Evolutionary conservation across 768 basidiomycete genomes (phyloP).

Genomic region (Suillus plorans): DNA sequence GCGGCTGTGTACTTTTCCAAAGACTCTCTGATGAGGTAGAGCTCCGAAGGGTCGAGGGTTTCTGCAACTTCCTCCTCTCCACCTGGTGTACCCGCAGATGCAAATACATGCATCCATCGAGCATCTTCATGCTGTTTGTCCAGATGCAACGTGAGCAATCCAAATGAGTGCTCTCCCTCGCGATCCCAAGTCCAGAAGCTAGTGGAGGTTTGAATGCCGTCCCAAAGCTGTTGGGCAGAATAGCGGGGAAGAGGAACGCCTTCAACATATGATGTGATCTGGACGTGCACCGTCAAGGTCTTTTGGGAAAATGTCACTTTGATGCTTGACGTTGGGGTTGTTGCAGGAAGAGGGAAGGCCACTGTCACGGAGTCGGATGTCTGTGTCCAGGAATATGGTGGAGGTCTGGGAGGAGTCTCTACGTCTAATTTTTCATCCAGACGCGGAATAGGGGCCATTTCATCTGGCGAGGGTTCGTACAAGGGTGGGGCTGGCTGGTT

Average conservation of each 20-base stretch:
- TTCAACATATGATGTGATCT: slow-evolving; percentile 29
- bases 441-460: slow-evolving; percentile 69
- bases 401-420: slow-evolving; percentile 48
- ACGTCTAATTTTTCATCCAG: slow-evolving; percentile 54
- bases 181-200: slow-evolving; percentile 94
- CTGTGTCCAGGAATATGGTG: slow-evolving; percentile 94
- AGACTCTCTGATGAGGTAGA: slow-evolving; percentile 74
- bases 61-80: slow-evolving; percentile 77
- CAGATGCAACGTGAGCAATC: slow-evolving; percentile 78
- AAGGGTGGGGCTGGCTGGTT: slow-evolving; percentile 30
- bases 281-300: slow-evolving; percentile 65
- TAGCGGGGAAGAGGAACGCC: slow-evolving; percentile 54
- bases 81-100: slow-evolving; percentile 39
- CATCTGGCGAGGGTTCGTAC: slow-evolving; percentile 63
- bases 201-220: slow-evolving; percentile 67
- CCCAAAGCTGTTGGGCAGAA: slow-evolving; percentile 73
- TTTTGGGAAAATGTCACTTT: slow-evolving; percentile 63
- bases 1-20: slow-evolving; percentile 85
- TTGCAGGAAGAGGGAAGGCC: slow-evolving; percentile 79
- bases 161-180: slow-evolving; percentile 64
- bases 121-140: slow-evolving; percentile 84
- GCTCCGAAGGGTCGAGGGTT: slow-evolving; percentile 82
- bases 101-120: slow-evolving; percentile 87
- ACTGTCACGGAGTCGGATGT: slow-evolving; percentile 80
- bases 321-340: slow-evolving; percentile 61